Conservation (phyloP, 2,329 filamentous ascomycete species). For the Emmonsiellopsis sp. region DNA sequence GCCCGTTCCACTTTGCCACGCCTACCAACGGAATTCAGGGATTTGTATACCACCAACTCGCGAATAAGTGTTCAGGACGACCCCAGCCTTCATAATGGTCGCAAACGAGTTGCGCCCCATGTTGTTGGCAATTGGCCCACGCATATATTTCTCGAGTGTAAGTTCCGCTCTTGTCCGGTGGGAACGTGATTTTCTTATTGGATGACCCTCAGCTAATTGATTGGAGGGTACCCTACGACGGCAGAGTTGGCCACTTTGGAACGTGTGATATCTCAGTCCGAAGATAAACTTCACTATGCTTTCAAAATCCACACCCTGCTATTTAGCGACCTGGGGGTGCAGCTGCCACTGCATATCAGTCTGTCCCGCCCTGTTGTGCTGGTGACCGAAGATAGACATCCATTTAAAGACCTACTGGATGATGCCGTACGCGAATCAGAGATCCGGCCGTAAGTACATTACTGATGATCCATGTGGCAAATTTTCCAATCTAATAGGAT, state of each 20-base stretch:
- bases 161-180: neutral
- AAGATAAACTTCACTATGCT: constrained; percentile 34
- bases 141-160: constrained; percentile 90
- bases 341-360: constrained; percentile 79
- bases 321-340: constrained; percentile 65
- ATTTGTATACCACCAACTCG: constrained; percentile 77
- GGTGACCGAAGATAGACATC: constrained; percentile 58
- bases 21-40: constrained; percentile 70
- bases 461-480: neutral
- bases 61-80: constrained; percentile 72
- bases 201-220: constrained; percentile 10
- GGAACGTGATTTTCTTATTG: neutral
- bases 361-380: constrained; percentile 75
- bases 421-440: constrained; percentile 32
- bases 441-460: constrained; percentile 35
- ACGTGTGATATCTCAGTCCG: constrained; percentile 18
- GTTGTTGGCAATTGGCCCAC: constrained; percentile 85
- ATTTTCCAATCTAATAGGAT: constrained; percentile 8
- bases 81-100: constrained; percentile 73
- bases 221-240: constrained; percentile 31
- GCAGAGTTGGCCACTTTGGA: constrained; percentile 24
- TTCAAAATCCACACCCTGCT: constrained; percentile 56
- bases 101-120: constrained; percentile 74
- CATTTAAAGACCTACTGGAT: constrained; percentile 52
- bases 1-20: constrained; percentile 49